These are phyloP conservation scores for Rhynchospora tenuis DNA, from an alignment of 176 grass and related monocot species.

Conservation along the genomic window DNA sequence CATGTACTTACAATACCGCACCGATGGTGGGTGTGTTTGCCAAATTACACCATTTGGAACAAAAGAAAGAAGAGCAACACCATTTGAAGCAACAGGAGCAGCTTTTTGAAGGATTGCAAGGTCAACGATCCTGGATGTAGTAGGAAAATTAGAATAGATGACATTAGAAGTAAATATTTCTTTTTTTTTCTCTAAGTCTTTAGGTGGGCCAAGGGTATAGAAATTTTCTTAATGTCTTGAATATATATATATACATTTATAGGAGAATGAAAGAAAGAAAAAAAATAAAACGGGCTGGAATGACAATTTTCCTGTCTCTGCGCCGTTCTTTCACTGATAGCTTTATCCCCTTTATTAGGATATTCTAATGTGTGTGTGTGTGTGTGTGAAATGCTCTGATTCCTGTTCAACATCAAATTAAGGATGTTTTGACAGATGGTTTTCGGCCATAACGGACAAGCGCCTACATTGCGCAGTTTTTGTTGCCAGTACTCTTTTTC, in stretches of 20 bases:
- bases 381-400: too few species aligned
- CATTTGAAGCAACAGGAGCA: not conserved
- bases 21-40: slow-evolving; percentile 74
- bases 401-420: too few species aligned
- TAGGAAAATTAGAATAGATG: slow-evolving; percentile 14
- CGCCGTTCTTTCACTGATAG: not conserved
- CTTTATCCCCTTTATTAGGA: not conserved
- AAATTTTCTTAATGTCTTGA: slow-evolving; percentile 29
- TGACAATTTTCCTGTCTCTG: not conserved
- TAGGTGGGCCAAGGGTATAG: slow-evolving; percentile 21
- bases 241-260: slow-evolving; percentile 26
- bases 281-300: slow-evolving; percentile 17
- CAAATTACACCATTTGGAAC: slow-evolving; percentile 46
- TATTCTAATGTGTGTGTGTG: too few species aligned
- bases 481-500: too few species aligned
- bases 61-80: not conserved
- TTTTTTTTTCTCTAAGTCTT: slow-evolving; percentile 6
- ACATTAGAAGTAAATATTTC: slow-evolving; percentile 12
- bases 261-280: slow-evolving; percentile 6
- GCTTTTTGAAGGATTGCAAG: slow-evolving; percentile 19
- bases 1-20: slow-evolving; percentile 69
- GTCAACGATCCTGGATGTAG: slow-evolving; percentile 14
- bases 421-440: not conserved
- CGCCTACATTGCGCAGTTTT: not conserved
- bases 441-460: not conserved